Percentiles rank a stretch among this genome's conserved stretches.
Evolutionary conservation across 192 early-diverging fungal species (phyloP).

Genomic region (Backusella macrospora): DNA sequence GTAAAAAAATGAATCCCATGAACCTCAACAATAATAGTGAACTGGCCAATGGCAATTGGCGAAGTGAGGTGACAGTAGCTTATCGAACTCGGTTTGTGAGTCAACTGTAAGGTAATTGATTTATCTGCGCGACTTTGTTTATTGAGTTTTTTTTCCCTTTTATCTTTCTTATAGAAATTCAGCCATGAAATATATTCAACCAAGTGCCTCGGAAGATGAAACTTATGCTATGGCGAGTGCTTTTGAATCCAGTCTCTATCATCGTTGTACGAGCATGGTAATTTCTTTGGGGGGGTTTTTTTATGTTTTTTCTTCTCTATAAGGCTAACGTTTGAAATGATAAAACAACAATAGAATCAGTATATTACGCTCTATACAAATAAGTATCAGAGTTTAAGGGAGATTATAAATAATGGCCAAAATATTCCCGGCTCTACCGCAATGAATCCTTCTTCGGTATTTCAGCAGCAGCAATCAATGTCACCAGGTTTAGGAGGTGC

Average conservation of each 20-base stretch:
- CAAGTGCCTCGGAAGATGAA: constrained; percentile 33
- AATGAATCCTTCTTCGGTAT: not conserved
- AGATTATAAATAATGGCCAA: constrained; percentile 18
- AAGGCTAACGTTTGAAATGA: too few relatives aligned
- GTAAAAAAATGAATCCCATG: constrained; percentile 15
- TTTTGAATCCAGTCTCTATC: constrained; percentile 39
- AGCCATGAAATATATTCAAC: constrained; percentile 30
- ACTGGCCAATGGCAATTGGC: constrained; percentile 21
- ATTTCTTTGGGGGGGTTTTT: not conserved
- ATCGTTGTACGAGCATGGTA: constrained; percentile 38
- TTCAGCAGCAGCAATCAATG: constrained; percentile 11
- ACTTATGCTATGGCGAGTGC: constrained; percentile 32
- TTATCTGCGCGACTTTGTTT: constrained; percentile 7
- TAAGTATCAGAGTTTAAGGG: constrained; percentile 36
- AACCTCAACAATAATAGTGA: not conserved
- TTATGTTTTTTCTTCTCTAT: too few relatives aligned
- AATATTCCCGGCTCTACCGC: not conserved
- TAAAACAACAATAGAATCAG: constrained; percentile 28
- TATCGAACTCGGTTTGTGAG: constrained; percentile 25
- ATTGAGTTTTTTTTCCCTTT: constrained; percentile 13
- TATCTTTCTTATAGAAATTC: constrained; percentile 19
- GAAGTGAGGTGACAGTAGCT: constrained; percentile 23
- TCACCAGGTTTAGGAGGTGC: not conserved
- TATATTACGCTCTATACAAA: constrained; percentile 34
- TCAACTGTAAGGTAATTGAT: constrained; percentile 27